Percentiles rank a stretch among this genome's conserved stretches.
These are phyloP conservation scores for Candida golubevii DNA, from an alignment of 805 yeast genomes.

Conservation along the genomic window DNA sequence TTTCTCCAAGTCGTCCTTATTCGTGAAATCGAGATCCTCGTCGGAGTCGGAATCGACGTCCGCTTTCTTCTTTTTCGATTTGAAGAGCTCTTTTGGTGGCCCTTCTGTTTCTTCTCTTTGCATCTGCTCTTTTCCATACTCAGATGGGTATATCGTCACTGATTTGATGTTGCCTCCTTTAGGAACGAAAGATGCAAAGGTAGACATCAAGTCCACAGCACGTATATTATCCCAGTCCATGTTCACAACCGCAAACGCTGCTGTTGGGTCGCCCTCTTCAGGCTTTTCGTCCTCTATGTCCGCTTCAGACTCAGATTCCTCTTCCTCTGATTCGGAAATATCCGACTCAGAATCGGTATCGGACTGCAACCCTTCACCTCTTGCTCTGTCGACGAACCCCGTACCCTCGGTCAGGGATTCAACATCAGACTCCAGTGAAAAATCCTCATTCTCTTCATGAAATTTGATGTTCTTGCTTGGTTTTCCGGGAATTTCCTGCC, in stretches of 20 bases:
- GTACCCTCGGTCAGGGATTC: constrained; percentile 18
- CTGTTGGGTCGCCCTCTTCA: constrained; percentile 84
- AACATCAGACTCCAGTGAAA: constrained; percentile 9
- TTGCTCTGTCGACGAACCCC: constrained; percentile 50
- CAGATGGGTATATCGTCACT: constrained; percentile 80
- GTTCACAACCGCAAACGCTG: constrained; percentile 84
- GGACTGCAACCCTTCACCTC: constrained; percentile 56
- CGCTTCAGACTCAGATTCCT: constrained; percentile 44
- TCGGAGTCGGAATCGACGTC: constrained; percentile 28
- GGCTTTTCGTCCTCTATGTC: constrained; percentile 62
- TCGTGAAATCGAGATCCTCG: constrained; percentile 41
- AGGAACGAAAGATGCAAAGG: constrained; percentile 83
- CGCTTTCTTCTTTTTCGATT: constrained; percentile 34
- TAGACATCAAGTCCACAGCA: constrained; percentile 83
- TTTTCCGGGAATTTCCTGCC: constrained; percentile 2
- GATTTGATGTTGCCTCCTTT: constrained; percentile 61
- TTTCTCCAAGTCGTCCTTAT: constrained; percentile 46
- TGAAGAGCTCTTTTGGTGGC: constrained; percentile 83
- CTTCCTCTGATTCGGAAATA: constrained; percentile 39
- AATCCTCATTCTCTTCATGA: constrained; percentile 4
- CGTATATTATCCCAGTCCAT: constrained; percentile 96
- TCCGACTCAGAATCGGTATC: constrained; percentile 44
- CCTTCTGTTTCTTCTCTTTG: constrained; percentile 87
- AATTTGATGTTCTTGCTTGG: constrained; percentile 10
- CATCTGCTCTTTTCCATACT: constrained; percentile 90